These are phyloP conservation scores for Erigeron canadensis DNA, from an alignment of 129 eudicot genomes.

Conservation along the genomic window DNA sequence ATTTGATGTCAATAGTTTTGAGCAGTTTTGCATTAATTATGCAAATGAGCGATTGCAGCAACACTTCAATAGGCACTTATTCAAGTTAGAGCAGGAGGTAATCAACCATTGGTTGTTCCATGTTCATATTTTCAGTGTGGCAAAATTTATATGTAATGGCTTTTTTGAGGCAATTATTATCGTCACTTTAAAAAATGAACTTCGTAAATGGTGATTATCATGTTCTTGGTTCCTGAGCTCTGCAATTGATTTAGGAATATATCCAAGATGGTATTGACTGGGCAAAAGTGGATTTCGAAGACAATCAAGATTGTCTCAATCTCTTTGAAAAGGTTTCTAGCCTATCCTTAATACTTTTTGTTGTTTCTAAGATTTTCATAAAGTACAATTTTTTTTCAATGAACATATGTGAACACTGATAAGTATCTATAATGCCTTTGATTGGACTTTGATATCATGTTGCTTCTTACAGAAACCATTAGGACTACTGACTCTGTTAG, in stretches of 20 bases:
- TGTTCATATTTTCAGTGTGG: conserved; percentile 1
- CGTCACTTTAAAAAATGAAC: background rate
- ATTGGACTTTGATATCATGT: conserved; percentile 17
- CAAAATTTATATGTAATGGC: conserved; percentile 6
- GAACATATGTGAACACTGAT: background rate
- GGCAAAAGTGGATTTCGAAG: conserved; percentile 94
- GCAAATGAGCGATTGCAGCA: conserved; percentile 97
- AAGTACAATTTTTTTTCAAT: background rate
- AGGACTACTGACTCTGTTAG: conserved; percentile 80
- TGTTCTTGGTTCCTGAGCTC: background rate
- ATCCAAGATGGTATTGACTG: conserved; percentile 98
- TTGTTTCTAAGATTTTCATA: background rate
- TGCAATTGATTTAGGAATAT: conserved; percentile 63
- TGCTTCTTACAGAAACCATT: conserved; percentile 76
- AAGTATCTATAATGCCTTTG: background rate
- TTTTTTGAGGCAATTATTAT: background rate
- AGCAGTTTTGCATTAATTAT: conserved; percentile 96
- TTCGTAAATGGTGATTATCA: background rate
- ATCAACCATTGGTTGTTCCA: conserved; percentile 8
- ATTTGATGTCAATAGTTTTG: conserved; percentile 95
- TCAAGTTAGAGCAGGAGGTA: conserved; percentile 97
- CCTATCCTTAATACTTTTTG: background rate
- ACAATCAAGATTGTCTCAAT: conserved; percentile 89
- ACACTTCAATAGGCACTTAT: conserved; percentile 90
- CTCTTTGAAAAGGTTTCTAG: conserved; percentile 78